phyloP scores from a whole-genome alignment of 2,329 filamentous ascomycete species.

The Trichoderma breve region DNA sequence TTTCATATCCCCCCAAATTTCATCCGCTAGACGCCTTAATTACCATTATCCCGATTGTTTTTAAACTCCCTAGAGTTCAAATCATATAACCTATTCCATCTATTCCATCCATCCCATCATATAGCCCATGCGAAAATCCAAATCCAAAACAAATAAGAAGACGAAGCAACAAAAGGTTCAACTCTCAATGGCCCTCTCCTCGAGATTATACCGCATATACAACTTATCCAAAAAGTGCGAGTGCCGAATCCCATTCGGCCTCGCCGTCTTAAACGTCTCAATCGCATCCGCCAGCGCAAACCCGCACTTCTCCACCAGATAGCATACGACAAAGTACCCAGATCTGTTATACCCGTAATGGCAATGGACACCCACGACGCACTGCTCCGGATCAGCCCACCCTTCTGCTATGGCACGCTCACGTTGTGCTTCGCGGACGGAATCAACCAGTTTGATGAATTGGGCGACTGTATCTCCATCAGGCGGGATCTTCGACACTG shows the following conservation, averaged over 20 bases:
- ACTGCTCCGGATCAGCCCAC: constrained; percentile 37
- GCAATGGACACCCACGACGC: constrained; percentile 81
- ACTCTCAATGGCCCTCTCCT: constrained; percentile 15
- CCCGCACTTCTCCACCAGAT: constrained; percentile 78
- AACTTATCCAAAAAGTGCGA: constrained; percentile 84
- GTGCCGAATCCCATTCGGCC: constrained; percentile 84
- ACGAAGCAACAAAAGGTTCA: background rate
- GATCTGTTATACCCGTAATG: constrained; percentile 96
- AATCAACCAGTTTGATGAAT: constrained; percentile 58
- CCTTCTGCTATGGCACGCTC: constrained; percentile 38
- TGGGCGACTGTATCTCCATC: constrained; percentile 50
- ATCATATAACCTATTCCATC: background rate
- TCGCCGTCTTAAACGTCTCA: constrained; percentile 67
- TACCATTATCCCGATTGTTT: background rate
- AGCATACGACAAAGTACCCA: constrained; percentile 85
- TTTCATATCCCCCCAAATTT: background rate
- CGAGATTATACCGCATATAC: constrained; percentile 67
- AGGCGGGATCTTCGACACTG: constrained; percentile 87
- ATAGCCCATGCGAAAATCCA: background rate
- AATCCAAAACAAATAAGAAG: background rate
- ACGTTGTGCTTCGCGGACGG: constrained; percentile 54
- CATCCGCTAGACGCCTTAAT: background rate
- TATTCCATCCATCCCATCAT: background rate
- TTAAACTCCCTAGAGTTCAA: too few species aligned
- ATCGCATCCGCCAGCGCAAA: constrained; percentile 75